Base-by-base conservation (phyloP, 306 rosid genomes). In the Parietaria judaica region DNA sequence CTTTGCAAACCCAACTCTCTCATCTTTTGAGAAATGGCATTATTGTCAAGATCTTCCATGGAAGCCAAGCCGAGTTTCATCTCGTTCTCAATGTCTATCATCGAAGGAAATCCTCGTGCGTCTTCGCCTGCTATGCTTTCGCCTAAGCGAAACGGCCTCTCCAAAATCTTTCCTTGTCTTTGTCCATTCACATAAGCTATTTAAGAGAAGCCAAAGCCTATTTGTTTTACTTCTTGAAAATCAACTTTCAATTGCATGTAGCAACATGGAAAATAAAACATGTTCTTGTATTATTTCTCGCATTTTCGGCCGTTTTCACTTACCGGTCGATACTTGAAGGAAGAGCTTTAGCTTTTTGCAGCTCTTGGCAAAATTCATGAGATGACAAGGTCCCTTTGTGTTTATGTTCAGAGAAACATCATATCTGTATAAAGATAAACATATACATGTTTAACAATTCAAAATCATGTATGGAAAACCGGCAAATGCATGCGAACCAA, bases 181-280 rank as follows among this genome's bases (percentile, higher is more conserved):
- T 84, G 85, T 71, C 99, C 99, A 82, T 92, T 92, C 51, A 84
- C 99, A 74, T 88, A 92, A 60, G 96, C 99, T 92, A 69, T 55
- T 63, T 53, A 51, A 41, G 48, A 66, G 17, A 70, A 54, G 50
- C 62, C 11, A 65, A 44, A 36, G 55, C 60, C 36, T 43, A 38
- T 13, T 36, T 54, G 59, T 4, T 46, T 44, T 4, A 14, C 23
- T 34, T 45, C 35, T 9, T 7, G 6, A 11, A 13, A 46, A 60
- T n/a, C 45, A 41, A 41, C 9, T 41, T 7, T 16, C 34, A 7
- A 38, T 41, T 38, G 13, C 14, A 49, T 11, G 17, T 11, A 36
- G 14, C 36, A 15, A 51, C 3, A 50, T 4, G 45, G 7, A 41
- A 41, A 41, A 41, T 1, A 23, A 23, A 23, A 23, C 2, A 0